phyloP scores from a whole-genome alignment of 768 basidiomycete species.

The Cantharellus anzutake region DNA sequence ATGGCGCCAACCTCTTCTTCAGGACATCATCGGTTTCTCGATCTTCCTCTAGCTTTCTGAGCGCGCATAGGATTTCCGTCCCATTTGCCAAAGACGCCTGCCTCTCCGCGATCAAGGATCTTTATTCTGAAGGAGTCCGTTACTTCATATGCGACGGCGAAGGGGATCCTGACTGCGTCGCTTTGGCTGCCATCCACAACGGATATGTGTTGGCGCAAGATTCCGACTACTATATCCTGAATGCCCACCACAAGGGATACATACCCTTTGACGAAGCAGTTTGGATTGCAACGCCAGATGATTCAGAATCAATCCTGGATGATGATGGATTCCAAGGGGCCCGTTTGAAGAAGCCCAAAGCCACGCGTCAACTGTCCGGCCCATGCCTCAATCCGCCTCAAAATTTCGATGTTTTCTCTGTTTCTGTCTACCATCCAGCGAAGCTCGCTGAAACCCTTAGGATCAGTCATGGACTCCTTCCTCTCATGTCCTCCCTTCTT shows the following conservation, averaged over 20 bases:
- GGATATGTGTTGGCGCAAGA: conserved; percentile 65
- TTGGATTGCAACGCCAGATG: conserved; percentile 25
- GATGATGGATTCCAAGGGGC: conserved; percentile 1
- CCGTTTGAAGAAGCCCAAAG: not conserved
- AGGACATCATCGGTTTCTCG: conserved; percentile 54
- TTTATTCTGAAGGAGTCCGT: not conserved
- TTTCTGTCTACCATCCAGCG: conserved; percentile 40
- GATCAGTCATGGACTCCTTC: conserved; percentile 51
- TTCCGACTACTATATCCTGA: conserved; percentile 68
- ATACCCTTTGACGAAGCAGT: conserved; percentile 59
- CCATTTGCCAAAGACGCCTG: conserved; percentile 43
- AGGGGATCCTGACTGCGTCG: conserved; percentile 56
- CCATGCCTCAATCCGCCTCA: conserved; percentile 7
- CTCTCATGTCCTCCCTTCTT: conserved; percentile 56
- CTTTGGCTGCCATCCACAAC: conserved; percentile 50
- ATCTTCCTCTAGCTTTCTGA: conserved; percentile 42
- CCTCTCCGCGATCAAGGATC: conserved; percentile 30
- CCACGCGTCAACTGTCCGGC: not conserved
- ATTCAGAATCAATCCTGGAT: not conserved
- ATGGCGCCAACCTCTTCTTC: conserved; percentile 56
- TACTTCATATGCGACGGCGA: conserved; percentile 51
- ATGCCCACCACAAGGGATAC: conserved; percentile 59
- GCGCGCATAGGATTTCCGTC: conserved; percentile 56
- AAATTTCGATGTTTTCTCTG: conserved; percentile 26
- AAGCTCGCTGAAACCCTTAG: conserved; percentile 43